These are phyloP conservation scores for Sphagnum fallax DNA, from an alignment of 228 moss, liverwort and hornwort species.

Conservation along the genomic window DNA sequence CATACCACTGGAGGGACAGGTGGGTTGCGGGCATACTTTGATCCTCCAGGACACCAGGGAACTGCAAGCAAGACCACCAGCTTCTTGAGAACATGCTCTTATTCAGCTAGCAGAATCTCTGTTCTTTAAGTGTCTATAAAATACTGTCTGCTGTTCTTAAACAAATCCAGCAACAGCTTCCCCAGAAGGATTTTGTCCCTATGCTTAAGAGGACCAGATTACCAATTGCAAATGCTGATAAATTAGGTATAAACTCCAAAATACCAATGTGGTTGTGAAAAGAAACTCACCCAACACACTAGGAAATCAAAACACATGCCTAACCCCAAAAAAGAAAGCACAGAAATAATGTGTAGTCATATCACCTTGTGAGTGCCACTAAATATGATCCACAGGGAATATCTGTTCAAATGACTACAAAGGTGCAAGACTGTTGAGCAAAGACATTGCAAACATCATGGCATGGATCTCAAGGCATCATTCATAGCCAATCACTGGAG, in stretches of 20 bases:
- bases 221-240: too few species aligned
- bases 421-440: not conserved
- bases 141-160: not conserved
- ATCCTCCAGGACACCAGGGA: constrained; percentile 81
- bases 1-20: constrained; percentile 76
- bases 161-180: not conserved
- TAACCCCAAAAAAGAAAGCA: too few species aligned
- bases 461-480: not conserved
- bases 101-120: not conserved
- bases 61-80: constrained; percentile 37
- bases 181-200: not conserved
- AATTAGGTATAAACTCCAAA: too few species aligned
- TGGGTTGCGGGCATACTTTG: constrained; percentile 80
- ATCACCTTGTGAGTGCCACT: too few species aligned
- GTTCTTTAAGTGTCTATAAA: not conserved
- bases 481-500: not conserved
- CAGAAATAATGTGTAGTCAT: too few species aligned
- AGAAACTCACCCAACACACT: too few species aligned
- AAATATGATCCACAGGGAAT: too few species aligned
- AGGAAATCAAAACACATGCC: too few species aligned
- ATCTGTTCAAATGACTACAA: not conserved
- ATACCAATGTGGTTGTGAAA: too few species aligned
- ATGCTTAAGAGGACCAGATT: too few species aligned
- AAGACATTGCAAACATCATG: not conserved
- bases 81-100: not conserved